Conservation (phyloP, 768 basidiomycete species). For the Dacryopinax primogenitus region DNA sequence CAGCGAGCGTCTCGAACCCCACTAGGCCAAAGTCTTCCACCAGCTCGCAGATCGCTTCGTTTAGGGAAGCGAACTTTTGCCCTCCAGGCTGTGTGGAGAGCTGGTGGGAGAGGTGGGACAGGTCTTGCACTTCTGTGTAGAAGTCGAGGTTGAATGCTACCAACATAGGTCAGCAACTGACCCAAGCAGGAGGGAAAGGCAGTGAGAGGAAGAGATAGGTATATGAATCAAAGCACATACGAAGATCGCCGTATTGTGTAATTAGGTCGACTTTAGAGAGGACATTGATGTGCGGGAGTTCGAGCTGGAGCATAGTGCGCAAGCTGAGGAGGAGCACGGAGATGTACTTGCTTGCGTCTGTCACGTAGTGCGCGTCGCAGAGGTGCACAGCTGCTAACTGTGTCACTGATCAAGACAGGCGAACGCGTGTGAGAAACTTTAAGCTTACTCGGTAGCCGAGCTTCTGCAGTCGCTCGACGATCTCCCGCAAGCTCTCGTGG, state of each 20-base stretch:
- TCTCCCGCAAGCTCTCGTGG: constrained; percentile 74
- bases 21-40: constrained; percentile 88
- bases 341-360: constrained; percentile 89
- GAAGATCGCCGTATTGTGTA: constrained; percentile 76
- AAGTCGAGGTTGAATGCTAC: constrained; percentile 94
- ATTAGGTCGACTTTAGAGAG: constrained; percentile 93
- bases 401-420: neutral
- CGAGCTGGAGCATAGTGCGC: constrained; percentile 94
- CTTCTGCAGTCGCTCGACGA: constrained; percentile 60
- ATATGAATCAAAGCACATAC: constrained; percentile 33
- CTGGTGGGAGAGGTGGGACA: constrained; percentile 70
- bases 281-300: constrained; percentile 96
- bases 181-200: neutral
- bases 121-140: constrained; percentile 95
- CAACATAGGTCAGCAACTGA: neutral
- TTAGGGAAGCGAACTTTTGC: constrained; percentile 62
- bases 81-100: constrained; percentile 44
- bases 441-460: constrained; percentile 74
- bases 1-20: constrained; percentile 91
- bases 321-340: constrained; percentile 83
- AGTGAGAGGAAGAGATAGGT: constrained; percentile 8
- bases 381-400: constrained; percentile 90
- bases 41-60: constrained; percentile 81
- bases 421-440: too few species aligned
- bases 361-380: constrained; percentile 94